These are phyloP conservation scores for Botrytis pseudocinerea DNA, from an alignment of 2,329 filamentous ascomycete species.

Conservation along the genomic window DNA sequence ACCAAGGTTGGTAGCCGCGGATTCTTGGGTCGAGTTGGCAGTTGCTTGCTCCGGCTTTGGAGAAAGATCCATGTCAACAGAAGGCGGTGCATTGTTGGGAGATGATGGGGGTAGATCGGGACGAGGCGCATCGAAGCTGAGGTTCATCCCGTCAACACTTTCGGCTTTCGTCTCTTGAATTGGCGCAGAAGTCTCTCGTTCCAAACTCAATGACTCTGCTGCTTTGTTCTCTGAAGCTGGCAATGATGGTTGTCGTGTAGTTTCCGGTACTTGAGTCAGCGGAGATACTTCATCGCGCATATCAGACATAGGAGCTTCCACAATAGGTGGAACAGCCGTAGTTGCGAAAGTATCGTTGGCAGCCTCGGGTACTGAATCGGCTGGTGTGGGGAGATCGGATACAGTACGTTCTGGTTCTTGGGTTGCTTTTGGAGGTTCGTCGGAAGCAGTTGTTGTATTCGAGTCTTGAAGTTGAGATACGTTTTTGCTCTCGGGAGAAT, in stretches of 20 bases:
- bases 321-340: conserved; percentile 37
- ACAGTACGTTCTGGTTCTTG: conserved; percentile 9
- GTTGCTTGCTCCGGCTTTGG: background rate
- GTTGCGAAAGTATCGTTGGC: conserved; percentile 32
- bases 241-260: conserved; percentile 5
- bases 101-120: conserved; percentile 19
- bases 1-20: background rate
- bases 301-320: conserved; percentile 40
- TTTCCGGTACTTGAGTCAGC: conserved; percentile 21
- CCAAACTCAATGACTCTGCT: background rate
- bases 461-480: conserved; percentile 22
- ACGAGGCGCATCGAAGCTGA: conserved; percentile 21
- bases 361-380: conserved; percentile 32
- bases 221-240: conserved; percentile 15
- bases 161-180: conserved; percentile 1
- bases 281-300: conserved; percentile 33
- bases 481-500: conserved; percentile 11
- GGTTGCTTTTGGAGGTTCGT: background rate
- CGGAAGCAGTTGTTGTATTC: conserved; percentile 28
- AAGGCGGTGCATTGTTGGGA: conserved; percentile 20
- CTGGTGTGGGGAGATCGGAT: conserved; percentile 25
- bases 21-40: background rate
- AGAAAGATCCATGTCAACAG: conserved; percentile 14
- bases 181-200: background rate
- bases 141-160: conserved; percentile 17